Percentiles rank a stretch among this genome's conserved stretches.
phyloP scores from a whole-genome alignment of 164 flowering plant species.

The Echeveria elegans region DNA sequence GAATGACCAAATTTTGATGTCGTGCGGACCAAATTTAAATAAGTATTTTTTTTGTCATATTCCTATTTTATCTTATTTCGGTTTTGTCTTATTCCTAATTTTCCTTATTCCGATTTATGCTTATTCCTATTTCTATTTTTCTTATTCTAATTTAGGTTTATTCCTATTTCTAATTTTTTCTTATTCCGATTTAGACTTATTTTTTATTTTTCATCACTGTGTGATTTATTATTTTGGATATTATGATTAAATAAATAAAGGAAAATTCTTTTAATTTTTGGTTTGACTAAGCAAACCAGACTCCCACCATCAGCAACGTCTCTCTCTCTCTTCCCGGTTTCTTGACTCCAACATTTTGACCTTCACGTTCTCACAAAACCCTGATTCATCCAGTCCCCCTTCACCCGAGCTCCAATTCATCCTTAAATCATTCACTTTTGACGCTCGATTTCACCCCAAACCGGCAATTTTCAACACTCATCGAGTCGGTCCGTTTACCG shows the following conservation, averaged over 20 bases:
- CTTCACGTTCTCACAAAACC: background rate
- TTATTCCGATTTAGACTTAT: too few relatives aligned
- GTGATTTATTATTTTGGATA: too few relatives aligned
- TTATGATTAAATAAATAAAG: background rate
- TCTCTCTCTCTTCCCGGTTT: background rate
- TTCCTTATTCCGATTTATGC: too few relatives aligned
- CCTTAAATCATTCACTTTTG: background rate
- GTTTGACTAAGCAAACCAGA: slow-evolving; percentile 8
- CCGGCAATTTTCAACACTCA: background rate
- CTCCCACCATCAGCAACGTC: background rate
- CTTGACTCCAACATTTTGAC: background rate
- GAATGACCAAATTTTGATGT: too few relatives aligned
- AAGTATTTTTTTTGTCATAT: too few relatives aligned
- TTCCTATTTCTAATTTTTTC: too few relatives aligned
- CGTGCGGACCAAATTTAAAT: too few relatives aligned
- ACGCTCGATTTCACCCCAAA: background rate
- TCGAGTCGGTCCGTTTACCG: background rate
- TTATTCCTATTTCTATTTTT: too few relatives aligned
- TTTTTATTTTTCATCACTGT: too few relatives aligned
- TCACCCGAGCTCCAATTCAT: background rate
- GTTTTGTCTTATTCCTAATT: too few relatives aligned
- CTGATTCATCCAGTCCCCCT: background rate
- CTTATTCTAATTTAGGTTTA: too few relatives aligned
- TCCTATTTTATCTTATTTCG: too few relatives aligned
- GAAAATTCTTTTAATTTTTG: background rate